Evolutionary conservation across 225 moss, liverwort and hornwort species (phyloP).

Genomic region (Marchantia polymorpha): DNA sequence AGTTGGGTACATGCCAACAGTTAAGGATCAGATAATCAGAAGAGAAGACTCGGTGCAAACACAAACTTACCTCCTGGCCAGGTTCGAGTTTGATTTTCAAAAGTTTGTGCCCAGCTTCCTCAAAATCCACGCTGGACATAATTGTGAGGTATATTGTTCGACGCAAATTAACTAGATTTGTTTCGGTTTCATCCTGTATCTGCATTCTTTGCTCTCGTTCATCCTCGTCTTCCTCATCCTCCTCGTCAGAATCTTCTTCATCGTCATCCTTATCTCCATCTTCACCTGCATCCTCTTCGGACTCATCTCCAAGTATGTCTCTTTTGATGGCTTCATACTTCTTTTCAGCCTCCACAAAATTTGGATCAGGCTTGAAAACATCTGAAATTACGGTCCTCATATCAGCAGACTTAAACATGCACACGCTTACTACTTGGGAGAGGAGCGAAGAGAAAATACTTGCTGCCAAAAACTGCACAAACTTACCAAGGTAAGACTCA

Average conservation of each 20-base stretch:
- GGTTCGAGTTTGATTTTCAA: conserved; percentile 87
- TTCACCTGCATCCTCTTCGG: conserved; percentile 66
- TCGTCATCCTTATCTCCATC: conserved; percentile 67
- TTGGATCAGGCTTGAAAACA: conserved; percentile 68
- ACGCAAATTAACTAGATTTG: conserved; percentile 81
- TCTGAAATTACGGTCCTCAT: conserved; percentile 31
- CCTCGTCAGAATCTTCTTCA: conserved; percentile 67
- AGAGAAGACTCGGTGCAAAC: no score
- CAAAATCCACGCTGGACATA: conserved; percentile 90
- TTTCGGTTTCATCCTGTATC: conserved; percentile 93
- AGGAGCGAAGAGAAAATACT: neutral
- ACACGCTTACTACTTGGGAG: neutral
- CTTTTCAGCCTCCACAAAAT: conserved; percentile 69
- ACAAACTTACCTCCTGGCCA: conserved; percentile 72
- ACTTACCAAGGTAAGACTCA: conserved; percentile 26
- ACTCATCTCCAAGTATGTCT: conserved; percentile 82
- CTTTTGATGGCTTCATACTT: conserved; percentile 82
- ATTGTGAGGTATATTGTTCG: conserved; percentile 84
- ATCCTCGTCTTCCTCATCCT: conserved; percentile 83
- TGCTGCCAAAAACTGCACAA: neutral
- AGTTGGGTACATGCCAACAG: no score
- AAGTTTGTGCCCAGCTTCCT: conserved; percentile 94
- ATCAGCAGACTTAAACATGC: neutral
- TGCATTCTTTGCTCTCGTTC: conserved; percentile 79
- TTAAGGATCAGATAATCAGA: neutral